Evolutionary conservation across 352 stramenopile genomes (phyloP).

Genomic region (Globisporangium takayamanum): DNA sequence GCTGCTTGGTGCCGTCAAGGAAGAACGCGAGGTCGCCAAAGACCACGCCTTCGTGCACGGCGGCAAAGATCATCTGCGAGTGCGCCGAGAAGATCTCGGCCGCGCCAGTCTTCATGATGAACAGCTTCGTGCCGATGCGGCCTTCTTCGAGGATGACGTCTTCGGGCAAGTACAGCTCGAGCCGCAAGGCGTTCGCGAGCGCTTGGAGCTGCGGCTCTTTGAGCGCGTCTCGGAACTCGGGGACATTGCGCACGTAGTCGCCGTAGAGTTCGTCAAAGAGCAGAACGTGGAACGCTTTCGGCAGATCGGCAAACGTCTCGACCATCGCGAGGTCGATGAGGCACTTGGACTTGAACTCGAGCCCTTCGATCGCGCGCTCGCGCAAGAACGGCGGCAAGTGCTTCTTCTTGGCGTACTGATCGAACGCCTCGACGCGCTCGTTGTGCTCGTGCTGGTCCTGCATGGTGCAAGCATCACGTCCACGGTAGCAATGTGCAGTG

Average conservation of each 20-base stretch:
- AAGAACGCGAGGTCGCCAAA: constrained; percentile 25
- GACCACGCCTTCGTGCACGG: constrained; percentile 15
- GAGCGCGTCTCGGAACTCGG: constrained; percentile 13
- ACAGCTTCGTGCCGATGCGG: constrained; percentile 13
- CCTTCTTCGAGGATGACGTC: constrained; percentile 23
- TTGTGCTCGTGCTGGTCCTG: constrained; percentile 17
- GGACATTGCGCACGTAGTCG: constrained; percentile 8
- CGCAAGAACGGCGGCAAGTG: constrained; percentile 16
- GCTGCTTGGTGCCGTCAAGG: constrained; percentile 11
- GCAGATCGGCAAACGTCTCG: constrained; percentile 17
- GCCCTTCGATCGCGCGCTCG: constrained; percentile 15
- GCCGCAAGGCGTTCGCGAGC: constrained; percentile 10
- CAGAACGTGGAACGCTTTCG: constrained; percentile 10
- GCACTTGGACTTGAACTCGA: constrained; percentile 19
- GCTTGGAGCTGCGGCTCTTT: constrained; percentile 14
- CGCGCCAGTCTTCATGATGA: constrained; percentile 16
- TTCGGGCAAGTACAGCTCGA: constrained; percentile 20
- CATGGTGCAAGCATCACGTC: neutral
- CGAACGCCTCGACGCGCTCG: constrained; percentile 22
- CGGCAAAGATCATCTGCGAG: constrained; percentile 15
- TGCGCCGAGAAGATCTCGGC: constrained; percentile 15
- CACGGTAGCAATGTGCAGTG: neutral
- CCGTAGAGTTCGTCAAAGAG: constrained; percentile 24
- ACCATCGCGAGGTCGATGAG: constrained; percentile 11
- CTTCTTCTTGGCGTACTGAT: constrained; percentile 21